Conservation (phyloP, 1,284 basidiomycete genomes). For the Ceratobasidium sp. region DNA sequence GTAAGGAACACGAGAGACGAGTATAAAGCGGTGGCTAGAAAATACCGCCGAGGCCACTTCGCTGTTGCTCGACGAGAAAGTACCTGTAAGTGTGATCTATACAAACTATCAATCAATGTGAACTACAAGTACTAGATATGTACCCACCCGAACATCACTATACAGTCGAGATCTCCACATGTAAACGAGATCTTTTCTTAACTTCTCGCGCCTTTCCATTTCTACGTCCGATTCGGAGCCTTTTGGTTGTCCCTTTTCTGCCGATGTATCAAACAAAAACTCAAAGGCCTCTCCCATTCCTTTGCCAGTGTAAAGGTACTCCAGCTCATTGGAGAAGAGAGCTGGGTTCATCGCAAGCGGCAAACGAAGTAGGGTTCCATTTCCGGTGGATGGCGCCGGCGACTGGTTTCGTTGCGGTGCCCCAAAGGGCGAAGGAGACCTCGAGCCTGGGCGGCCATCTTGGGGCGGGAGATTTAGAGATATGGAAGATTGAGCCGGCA, state of each 20-base stretch:
- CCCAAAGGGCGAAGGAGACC: constrained; percentile 68
- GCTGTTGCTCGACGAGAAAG: constrained; percentile 60
- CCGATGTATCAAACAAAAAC: constrained; percentile 78
- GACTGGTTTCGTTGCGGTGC: constrained; percentile 58
- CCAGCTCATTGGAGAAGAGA: constrained; percentile 87
- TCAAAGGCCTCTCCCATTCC: constrained; percentile 90
- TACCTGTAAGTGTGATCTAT: constrained; percentile 43
- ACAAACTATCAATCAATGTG: constrained; percentile 48
- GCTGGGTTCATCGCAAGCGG: constrained; percentile 78
- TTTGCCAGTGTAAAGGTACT: constrained; percentile 90
- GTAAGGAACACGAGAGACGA: constrained; percentile 90
- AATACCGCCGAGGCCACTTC: constrained; percentile 84
- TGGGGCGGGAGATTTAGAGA: constrained; percentile 67
- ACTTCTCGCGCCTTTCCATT: constrained; percentile 84
- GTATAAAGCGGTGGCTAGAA: constrained; percentile 92
- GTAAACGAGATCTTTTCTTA: constrained; percentile 91
- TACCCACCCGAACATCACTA: constrained; percentile 82
- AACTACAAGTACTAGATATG: constrained; percentile 30
- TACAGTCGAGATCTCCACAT: constrained; percentile 97
- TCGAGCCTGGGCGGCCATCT: constrained; percentile 62
- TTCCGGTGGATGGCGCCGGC: constrained; percentile 62
- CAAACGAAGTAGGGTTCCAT: constrained; percentile 64
- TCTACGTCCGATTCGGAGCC: constrained; percentile 74
- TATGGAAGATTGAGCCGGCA: constrained; percentile 70
- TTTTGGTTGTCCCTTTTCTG: constrained; percentile 39